Evolutionary conservation across 2,329 filamentous ascomycete species (phyloP).

Genomic region (Pyricularia pennisetigena): DNA sequence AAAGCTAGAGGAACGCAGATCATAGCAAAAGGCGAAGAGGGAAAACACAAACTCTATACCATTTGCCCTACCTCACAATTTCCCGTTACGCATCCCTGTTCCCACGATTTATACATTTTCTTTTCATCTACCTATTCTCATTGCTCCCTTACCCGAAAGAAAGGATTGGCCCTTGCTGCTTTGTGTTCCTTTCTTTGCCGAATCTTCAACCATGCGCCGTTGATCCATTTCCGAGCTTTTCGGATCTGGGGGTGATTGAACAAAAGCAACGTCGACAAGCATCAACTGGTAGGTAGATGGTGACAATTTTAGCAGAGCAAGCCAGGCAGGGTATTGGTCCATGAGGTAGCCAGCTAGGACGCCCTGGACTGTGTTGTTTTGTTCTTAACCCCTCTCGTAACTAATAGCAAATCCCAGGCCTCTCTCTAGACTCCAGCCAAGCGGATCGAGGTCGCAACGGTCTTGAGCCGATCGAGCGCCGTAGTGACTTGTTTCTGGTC

Average conservation of each 20-base stretch:
- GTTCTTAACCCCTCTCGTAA: not conserved
- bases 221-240: not conserved
- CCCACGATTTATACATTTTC: not conserved
- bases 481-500: slow-evolving; percentile 2
- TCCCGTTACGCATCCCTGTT: not conserved
- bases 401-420: not conserved
- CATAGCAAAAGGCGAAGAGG: not conserved
- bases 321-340: not conserved
- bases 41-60: not conserved
- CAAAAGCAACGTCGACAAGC: not conserved
- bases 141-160: not conserved
- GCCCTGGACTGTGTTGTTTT: not conserved
- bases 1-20: not conserved
- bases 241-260: not conserved
- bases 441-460: not conserved
- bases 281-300: not conserved
- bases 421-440: not conserved
- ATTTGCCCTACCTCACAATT: not conserved
- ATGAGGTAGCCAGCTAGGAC: not conserved
- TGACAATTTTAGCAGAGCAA: not conserved
- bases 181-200: not conserved
- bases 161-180: slow-evolving; percentile 1
- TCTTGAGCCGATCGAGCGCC: slow-evolving; percentile 5
- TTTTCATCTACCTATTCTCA: not conserved
- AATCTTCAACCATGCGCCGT: not conserved